A percentile compares a stretch with the other conserved stretches of the same genome.
These are phyloP conservation scores for Litsea cubeba DNA, from an alignment of 164 flowering plant genomes.

Conservation along the genomic window DNA sequence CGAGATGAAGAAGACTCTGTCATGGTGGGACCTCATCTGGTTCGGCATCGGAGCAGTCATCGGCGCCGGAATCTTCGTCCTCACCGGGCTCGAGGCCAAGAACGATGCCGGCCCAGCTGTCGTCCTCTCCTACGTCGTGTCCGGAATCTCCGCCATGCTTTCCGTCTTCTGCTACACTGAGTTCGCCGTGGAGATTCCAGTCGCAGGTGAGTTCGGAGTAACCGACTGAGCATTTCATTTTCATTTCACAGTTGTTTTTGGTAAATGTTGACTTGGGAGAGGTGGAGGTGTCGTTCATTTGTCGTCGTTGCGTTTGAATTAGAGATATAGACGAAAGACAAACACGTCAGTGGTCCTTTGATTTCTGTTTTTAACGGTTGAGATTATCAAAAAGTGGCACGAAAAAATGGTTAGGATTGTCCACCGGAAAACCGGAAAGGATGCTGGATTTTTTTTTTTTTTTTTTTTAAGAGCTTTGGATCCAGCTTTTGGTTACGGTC, in stretches of 20 bases:
- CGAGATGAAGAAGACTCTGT: slow-evolving; percentile 30
- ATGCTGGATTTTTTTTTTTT: too few relatives aligned
- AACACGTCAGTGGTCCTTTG: too few relatives aligned
- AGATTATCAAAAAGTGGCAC: too few relatives aligned
- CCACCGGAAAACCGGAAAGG: too few relatives aligned
- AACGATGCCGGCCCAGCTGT: slow-evolving; percentile 30
- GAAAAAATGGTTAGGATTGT: too few relatives aligned
- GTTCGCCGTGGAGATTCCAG: slow-evolving; percentile 41
- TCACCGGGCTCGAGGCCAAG: slow-evolving; percentile 28
- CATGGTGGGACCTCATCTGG: slow-evolving; percentile 40
- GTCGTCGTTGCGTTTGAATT: neutral
- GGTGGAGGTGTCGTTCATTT: neutral
- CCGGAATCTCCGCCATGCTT: slow-evolving; percentile 37
- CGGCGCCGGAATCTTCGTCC: slow-evolving; percentile 38
- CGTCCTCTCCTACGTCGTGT: slow-evolving; percentile 28
- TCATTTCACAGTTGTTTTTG: too few relatives aligned
- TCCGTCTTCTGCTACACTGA: slow-evolving; percentile 42
- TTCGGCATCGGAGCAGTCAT: slow-evolving; percentile 38
- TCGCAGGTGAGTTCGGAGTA: slow-evolving; percentile 18
- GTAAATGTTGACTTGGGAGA: too few relatives aligned
- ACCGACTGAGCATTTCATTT: too few relatives aligned
- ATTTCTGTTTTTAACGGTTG: too few relatives aligned
- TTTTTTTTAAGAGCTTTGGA: too few relatives aligned
- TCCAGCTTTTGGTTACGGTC: too few relatives aligned
- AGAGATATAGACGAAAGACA: neutral